phyloP scores from a whole-genome alignment of 768 basidiomycete genomes.

The Gymnopilus junonius region DNA sequence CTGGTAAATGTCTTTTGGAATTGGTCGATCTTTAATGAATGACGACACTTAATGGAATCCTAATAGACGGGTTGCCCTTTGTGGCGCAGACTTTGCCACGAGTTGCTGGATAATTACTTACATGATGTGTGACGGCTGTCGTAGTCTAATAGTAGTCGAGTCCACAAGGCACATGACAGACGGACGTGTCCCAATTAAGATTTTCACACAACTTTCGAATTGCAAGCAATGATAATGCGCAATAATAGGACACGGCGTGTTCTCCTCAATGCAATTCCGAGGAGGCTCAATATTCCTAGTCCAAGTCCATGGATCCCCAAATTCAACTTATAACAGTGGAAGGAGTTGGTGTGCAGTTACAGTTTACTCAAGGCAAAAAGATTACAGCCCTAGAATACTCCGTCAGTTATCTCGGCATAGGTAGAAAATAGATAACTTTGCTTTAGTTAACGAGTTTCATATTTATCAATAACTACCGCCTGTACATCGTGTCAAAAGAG shows the following conservation, averaged over 20 bases:
- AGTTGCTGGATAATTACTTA: not conserved
- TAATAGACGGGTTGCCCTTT: not conserved
- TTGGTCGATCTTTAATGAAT: not conserved
- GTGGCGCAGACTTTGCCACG: not conserved
- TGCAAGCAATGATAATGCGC: not conserved
- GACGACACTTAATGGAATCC: not conserved
- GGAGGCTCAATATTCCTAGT: not conserved
- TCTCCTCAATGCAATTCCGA: not conserved
- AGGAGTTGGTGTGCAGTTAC: not conserved
- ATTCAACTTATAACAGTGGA: not conserved
- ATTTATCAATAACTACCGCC: too few relatives aligned
- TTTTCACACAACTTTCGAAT: not conserved
- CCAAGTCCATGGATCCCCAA: too few relatives aligned
- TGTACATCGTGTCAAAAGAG: too few relatives aligned
- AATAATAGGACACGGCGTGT: not conserved
- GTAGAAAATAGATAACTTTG: too few relatives aligned
- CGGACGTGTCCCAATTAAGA: not conserved
- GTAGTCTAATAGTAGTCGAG: not conserved
- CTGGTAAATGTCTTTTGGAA: not conserved
- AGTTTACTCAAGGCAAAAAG: not conserved
- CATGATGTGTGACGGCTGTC: not conserved
- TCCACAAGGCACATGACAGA: not conserved
- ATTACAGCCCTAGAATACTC: too few relatives aligned
- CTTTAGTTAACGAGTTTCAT: too few relatives aligned
- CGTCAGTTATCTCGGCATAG: too few relatives aligned